Evolutionary conservation across 1,139 yeast species (phyloP).

Genomic region (Yarrowia galli): DNA sequence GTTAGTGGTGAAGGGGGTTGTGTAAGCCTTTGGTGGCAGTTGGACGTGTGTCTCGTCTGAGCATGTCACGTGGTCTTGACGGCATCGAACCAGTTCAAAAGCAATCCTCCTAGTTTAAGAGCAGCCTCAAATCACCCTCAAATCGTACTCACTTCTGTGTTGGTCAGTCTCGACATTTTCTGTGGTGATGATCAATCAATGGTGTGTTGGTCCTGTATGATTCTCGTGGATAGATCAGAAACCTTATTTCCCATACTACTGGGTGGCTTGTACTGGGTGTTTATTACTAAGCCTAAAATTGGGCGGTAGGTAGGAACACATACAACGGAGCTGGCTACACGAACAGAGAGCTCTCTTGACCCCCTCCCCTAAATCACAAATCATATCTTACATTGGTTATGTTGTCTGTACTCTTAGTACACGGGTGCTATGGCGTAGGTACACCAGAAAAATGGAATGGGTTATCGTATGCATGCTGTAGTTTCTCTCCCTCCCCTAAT

Average conservation of each 20-base stretch:
- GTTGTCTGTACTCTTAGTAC: no score
- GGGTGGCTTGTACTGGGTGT: no score
- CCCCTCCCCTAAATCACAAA: no score
- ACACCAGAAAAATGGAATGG: neutral
- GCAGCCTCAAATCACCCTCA: no score
- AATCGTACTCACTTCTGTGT: conserved; percentile 20
- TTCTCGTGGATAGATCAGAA: conserved; percentile 16
- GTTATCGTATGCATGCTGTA: conserved; percentile 1
- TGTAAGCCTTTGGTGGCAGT: neutral
- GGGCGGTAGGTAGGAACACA: no score
- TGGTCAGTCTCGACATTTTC: conserved; percentile 31
- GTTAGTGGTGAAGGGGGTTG: neutral
- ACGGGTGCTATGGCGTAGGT: no score
- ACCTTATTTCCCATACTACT: neutral
- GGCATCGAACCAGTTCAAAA: neutral
- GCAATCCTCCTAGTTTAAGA: neutral
- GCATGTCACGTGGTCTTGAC: neutral
- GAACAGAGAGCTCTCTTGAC: no score
- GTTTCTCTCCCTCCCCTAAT: neutral
- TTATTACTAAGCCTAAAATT: neutral
- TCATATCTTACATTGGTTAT: no score
- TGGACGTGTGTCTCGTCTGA: no score
- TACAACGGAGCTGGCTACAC: no score
- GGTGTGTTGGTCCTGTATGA: neutral
- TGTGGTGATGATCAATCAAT: neutral